Conservation (phyloP, 306 rosid species). For the Trichosanthes truncata region DNA sequence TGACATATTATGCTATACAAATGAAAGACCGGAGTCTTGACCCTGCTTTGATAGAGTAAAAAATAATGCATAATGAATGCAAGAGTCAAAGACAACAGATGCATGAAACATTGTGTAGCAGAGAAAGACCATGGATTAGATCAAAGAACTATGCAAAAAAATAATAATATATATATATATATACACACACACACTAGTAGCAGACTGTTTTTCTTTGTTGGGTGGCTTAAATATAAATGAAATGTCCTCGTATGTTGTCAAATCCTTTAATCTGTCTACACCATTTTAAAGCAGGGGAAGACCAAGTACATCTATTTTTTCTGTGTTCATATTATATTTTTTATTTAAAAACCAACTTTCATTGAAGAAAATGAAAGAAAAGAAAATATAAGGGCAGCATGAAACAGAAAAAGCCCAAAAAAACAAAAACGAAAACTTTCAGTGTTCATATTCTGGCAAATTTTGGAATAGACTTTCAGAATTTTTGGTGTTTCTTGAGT, state of each 20-base stretch:
- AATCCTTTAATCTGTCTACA: not conserved
- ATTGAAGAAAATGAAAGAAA: not conserved
- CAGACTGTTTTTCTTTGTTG: not conserved
- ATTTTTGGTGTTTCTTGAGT: not conserved
- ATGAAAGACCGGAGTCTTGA: not conserved
- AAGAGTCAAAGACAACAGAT: not conserved
- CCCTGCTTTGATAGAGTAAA: constrained; percentile 1
- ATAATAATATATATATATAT: no score
- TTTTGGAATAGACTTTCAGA: not conserved
- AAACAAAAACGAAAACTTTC: not conserved
- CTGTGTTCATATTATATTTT: not conserved
- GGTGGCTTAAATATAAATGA: not conserved
- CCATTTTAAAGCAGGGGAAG: not conserved
- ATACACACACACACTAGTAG: not conserved
- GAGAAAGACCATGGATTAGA: not conserved
- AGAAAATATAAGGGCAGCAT: not conserved
- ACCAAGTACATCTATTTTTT: not conserved
- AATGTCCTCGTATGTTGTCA: not conserved
- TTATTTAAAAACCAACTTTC: not conserved
- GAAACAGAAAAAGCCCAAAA: not conserved
- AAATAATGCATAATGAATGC: not conserved
- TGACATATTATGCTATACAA: not conserved
- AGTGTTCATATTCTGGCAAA: not conserved
- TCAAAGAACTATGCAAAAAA: not conserved
- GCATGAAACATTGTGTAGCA: not conserved